These are phyloP conservation scores for Chalciporus piperatoides DNA, from an alignment of 1,284 basidiomycete species.

Conservation along the genomic window DNA sequence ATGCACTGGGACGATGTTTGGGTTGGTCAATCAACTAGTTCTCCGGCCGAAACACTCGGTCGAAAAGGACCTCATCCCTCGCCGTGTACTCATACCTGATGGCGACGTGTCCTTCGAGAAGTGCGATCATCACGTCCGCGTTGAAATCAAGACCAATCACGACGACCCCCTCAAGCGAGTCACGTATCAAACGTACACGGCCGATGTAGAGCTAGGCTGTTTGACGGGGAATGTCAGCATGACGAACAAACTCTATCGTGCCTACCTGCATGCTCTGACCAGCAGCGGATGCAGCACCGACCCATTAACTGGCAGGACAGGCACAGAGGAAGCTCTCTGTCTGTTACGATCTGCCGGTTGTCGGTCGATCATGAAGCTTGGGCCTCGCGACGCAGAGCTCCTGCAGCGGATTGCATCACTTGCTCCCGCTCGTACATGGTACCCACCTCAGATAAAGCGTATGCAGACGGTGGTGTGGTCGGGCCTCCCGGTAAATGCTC, in stretches of 20 bases:
- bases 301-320: slow-evolving; percentile 42
- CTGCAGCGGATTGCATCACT: slow-evolving; percentile 35
- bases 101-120: slow-evolving; percentile 30
- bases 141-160: slow-evolving; percentile 20
- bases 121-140: slow-evolving; percentile 25
- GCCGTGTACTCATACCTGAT: slow-evolving; percentile 40
- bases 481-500: slow-evolving; percentile 23
- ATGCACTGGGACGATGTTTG: slow-evolving; percentile 26
- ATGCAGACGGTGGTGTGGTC: slow-evolving; percentile 36
- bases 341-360: slow-evolving; percentile 37
- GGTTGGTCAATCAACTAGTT: slow-evolving; percentile 38
- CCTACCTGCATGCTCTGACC: slow-evolving; percentile 46
- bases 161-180: slow-evolving; percentile 6
- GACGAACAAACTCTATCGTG: slow-evolving; percentile 37
- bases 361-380: slow-evolving; percentile 38
- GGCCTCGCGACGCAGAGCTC: slow-evolving; percentile 28
- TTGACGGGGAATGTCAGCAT: slow-evolving; percentile 35
- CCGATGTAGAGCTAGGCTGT: slow-evolving; percentile 39
- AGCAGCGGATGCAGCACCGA: slow-evolving; percentile 40
- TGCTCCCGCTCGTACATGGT: slow-evolving; percentile 36
- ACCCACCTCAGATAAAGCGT: slow-evolving; percentile 35
- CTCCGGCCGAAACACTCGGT: slow-evolving; percentile 28
- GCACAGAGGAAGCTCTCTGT: slow-evolving; percentile 44
- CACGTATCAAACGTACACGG: slow-evolving; percentile 36
- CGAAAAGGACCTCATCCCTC: slow-evolving; percentile 13